Evolutionary conservation across 176 grass and related monocot genomes (phyloP), one percentile per base, ranked within the genome.

Genomic region (Melocanna baccifera): DNA sequence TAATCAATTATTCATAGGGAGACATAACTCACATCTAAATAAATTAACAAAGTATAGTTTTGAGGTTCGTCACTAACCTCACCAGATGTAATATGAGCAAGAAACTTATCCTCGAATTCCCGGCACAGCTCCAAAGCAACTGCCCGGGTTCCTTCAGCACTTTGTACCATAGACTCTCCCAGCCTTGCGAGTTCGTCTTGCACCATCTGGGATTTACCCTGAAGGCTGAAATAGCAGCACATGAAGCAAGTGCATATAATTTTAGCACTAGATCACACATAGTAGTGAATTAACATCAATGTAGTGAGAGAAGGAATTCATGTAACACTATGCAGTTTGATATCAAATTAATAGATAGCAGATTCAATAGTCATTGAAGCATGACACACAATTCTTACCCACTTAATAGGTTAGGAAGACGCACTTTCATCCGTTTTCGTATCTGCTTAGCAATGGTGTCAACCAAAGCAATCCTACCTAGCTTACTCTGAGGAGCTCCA

Each of bases 121-220:
- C 94, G 82, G 66, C 94, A 97, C 51, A 97, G 89, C 87, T 97
- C 94, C 87, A 97, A 86, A 66, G 94, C 94, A 88, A 97, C 80
- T 53, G 94, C 94, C 11, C 89, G 80, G 56, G 91, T 97, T 92
- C 94, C 94, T 86, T 97, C 94, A 12, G 85, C 25, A 88, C 91
- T 97, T 87, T 91, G 82, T 73, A 97, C 71, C 94, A 97, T 97
- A 69, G 92, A 93, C 83, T 97, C 94, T 52, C 94, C 94, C 39
- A 97, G 55, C 52, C 90, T 94, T 84, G 92, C 89, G 55, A 97
- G 88, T 88, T 97, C 94, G 83, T 94, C 87, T 82, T 97, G 85
- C 18, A 97, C 94, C 71, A 90, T 90, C 79, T 97, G 94, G 73
- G 94, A 97, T 79, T 91, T 97, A 86, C 94, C 94, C 83, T 97